Percentiles rank a stretch among this genome's conserved stretches.
Evolutionary conservation across 2,329 filamentous ascomycete genomes (phyloP).

Genomic region (Pseudovirgaria hyperparasitica): DNA sequence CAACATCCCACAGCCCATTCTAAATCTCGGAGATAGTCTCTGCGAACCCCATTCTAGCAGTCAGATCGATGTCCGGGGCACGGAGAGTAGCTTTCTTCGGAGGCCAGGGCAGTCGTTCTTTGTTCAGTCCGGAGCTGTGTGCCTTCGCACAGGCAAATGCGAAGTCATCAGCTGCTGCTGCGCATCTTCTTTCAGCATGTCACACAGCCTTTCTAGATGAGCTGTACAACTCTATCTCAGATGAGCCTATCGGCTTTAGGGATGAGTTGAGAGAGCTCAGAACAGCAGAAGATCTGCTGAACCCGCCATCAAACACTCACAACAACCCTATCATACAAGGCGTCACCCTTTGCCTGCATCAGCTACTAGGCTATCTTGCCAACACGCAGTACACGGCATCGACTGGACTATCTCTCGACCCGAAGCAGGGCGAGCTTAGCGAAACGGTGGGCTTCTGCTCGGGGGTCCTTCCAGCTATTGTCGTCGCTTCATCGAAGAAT

Average conservation of each 20-base stretch:
- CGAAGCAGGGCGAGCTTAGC: neutral
- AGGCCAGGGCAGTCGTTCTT: no score
- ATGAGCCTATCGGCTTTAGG: neutral
- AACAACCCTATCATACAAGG: constrained; percentile 4
- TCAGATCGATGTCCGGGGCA: no score
- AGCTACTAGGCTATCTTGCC: constrained; percentile 5
- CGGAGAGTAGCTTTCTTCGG: no score
- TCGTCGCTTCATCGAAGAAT: constrained; percentile 1
- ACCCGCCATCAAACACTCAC: constrained; percentile 2
- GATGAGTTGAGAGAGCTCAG: neutral
- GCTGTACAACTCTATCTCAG: neutral
- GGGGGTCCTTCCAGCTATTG: constrained; percentile 5
- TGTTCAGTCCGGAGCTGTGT: no score
- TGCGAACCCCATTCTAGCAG: no score
- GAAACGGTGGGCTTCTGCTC: constrained; percentile 6
- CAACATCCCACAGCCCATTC: no score
- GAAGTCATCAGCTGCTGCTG: neutral
- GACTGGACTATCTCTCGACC: neutral
- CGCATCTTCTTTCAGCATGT: constrained; percentile 3
- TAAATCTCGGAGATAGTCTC: no score
- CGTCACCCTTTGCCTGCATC: constrained; percentile 3
- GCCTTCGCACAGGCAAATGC: no score
- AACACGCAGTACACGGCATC: constrained; percentile 1
- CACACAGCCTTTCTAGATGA: constrained; percentile 5
- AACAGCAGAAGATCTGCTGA: neutral